Percentiles rank a stretch among this genome's conserved stretches.
phyloP scores from a whole-genome alignment of 139 green algal genomes.

The Prasinococcaceae sp. region DNA sequence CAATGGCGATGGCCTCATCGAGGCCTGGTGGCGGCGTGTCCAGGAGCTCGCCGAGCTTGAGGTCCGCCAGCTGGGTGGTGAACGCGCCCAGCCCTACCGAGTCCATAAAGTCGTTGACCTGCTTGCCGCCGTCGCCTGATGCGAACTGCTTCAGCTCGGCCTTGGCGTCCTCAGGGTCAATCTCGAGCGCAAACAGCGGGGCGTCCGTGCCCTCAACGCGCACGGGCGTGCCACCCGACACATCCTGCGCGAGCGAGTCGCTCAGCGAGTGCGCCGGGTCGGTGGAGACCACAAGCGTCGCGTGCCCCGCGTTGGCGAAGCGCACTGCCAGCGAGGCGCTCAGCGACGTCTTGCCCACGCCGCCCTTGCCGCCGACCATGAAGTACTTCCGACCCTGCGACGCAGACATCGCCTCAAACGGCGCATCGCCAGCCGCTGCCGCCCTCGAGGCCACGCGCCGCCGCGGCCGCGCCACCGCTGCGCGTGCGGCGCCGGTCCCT shows the following conservation, averaged over 20 bases:
- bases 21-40: constrained; percentile 88
- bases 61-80: constrained; percentile 58
- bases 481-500: too few species aligned
- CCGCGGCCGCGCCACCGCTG: too few species aligned
- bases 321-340: constrained; percentile 73
- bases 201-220: constrained; percentile 71
- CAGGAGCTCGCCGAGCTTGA: constrained; percentile 91
- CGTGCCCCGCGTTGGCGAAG: constrained; percentile 73
- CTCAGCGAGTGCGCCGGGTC: constrained; percentile 90
- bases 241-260: constrained; percentile 86
- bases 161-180: constrained; percentile 73
- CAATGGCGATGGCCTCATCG: constrained; percentile 83
- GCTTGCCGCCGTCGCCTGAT: constrained; percentile 28
- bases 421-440: background rate
- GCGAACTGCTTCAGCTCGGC: constrained; percentile 33
- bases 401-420: constrained; percentile 18
- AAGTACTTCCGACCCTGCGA: constrained; percentile 26
- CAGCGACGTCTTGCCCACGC: constrained; percentile 93
- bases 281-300: constrained; percentile 85
- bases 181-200: constrained; percentile 70
- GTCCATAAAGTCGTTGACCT: constrained; percentile 60
- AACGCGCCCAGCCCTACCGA: constrained; percentile 54
- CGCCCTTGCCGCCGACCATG: constrained; percentile 80
- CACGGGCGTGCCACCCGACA: constrained; percentile 76
- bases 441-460: background rate